Evolutionary conservation across 2,329 filamentous ascomycete species (phyloP).

Genomic region (Paradendryphiella salina): DNA sequence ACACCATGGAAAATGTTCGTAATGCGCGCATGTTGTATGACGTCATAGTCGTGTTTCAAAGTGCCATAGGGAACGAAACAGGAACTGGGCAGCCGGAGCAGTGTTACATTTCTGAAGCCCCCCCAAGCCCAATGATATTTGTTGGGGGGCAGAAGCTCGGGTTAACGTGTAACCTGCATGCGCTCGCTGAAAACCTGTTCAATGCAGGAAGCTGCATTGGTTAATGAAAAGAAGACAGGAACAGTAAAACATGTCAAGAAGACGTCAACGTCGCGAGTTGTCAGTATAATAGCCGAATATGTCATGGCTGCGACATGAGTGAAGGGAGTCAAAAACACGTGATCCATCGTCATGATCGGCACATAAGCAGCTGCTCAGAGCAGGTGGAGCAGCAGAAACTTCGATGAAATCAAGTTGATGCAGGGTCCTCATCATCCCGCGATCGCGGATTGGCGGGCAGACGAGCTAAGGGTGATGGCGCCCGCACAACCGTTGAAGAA

Average conservation of each 20-base stretch:
- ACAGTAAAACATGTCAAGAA: not conserved
- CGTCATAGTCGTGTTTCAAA: conserved; percentile 1
- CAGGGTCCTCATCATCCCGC: conserved; percentile 31
- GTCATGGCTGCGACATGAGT: conserved; percentile 12
- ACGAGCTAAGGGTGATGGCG: conserved; percentile 21
- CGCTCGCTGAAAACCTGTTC: not conserved
- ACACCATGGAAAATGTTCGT: not conserved
- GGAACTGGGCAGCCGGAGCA: conserved; percentile 1
- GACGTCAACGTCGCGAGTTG: conserved; percentile 1
- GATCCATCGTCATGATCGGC: conserved; percentile 42
- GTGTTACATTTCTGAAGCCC: not conserved
- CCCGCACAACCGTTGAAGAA: conserved; percentile 25
- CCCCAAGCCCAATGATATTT: not conserved
- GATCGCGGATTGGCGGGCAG: conserved; percentile 22
- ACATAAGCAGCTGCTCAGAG: conserved; percentile 14
- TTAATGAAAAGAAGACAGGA: not conserved
- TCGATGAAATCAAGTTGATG: conserved; percentile 28
- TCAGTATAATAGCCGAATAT: conserved; percentile 1
- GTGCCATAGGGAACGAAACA: conserved; percentile 4
- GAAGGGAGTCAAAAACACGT: conserved; percentile 7
- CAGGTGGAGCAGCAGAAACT: conserved; percentile 27
- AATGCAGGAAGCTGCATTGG: not conserved
- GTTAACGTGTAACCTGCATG: conserved; percentile 2
- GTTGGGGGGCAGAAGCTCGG: conserved; percentile 9
- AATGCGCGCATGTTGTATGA: conserved; percentile 2